These are phyloP conservation scores for Nevesoporus exiguus DNA, from an alignment of 768 basidiomycete genomes.

Conservation along the genomic window DNA sequence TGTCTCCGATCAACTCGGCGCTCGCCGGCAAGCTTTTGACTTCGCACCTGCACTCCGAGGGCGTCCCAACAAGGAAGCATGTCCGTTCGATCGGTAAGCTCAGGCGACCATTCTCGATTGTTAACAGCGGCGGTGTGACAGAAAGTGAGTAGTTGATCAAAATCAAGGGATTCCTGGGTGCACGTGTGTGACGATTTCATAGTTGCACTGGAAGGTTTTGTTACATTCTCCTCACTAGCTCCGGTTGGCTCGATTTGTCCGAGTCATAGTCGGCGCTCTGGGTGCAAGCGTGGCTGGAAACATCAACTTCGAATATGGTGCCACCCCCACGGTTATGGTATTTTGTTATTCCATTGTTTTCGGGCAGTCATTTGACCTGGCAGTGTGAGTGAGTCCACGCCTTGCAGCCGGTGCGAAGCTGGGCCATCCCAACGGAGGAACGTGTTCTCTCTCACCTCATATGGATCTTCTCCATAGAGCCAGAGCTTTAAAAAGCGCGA, in stretches of 20 bases:
- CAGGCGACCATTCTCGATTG: not conserved
- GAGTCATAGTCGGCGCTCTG: not conserved
- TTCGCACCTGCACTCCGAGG: not conserved
- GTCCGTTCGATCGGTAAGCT: not conserved
- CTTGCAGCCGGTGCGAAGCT: not conserved
- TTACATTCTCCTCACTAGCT: not conserved
- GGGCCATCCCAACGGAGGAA: not conserved
- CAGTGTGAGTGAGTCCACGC: not conserved
- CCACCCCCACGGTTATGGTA: not conserved
- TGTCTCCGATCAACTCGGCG: not conserved
- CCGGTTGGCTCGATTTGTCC: not conserved
- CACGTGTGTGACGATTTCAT: not conserved
- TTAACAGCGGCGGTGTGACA: not conserved
- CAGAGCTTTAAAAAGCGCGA: not conserved
- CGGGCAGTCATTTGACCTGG: not conserved
- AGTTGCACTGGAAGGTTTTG: too few species aligned
- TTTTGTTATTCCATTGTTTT: not conserved
- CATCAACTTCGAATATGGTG: too few species aligned
- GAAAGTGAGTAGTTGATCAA: not conserved
- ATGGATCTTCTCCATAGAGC: not conserved
- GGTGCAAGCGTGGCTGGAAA: not conserved
- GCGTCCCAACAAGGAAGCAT: not conserved
- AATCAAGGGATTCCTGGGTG: not conserved
- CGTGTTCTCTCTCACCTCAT: not conserved
- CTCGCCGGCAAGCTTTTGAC: not conserved